Percentiles rank a stretch among this genome's conserved stretches.
Conservation (phyloP, 1,284 basidiomycete species). For the Ganoderma boninense region DNA sequence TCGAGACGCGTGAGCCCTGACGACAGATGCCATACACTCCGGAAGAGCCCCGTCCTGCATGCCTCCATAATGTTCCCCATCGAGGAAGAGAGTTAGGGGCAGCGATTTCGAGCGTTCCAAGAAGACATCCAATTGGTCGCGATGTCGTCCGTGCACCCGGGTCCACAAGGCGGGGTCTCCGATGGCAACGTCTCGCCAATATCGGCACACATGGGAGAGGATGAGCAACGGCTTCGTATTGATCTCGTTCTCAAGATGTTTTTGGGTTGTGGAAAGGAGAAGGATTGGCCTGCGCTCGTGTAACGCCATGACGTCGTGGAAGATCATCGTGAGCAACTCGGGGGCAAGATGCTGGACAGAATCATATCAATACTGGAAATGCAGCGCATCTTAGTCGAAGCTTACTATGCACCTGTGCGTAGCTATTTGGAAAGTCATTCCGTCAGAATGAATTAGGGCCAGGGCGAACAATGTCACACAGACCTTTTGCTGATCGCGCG, state of each 20-base stretch:
- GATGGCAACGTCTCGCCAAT: not conserved
- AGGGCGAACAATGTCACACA: not conserved
- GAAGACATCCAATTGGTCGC: not conserved
- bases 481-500: not conserved
- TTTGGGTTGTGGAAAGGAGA: not conserved
- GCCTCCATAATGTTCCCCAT: not conserved
- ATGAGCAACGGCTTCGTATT: not conserved
- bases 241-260: not conserved
- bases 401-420: not conserved
- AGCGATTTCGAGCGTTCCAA: not conserved
- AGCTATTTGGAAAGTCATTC: not conserved
- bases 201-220: not conserved
- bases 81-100: not conserved
- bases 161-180: not conserved
- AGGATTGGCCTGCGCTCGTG: not conserved
- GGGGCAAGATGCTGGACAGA: not conserved
- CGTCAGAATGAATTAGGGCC: not conserved
- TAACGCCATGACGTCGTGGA: not conserved
- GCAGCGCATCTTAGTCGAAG: too few relatives aligned
- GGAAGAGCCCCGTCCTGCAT: not conserved
- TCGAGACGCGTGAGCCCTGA: not conserved
- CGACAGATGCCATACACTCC: not conserved
- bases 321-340: not conserved
- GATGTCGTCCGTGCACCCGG: not conserved
- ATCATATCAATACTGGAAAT: not conserved